Conservation (phyloP, 495 filamentous ascomycete species). For the Penicillium tannophilum region DNA sequence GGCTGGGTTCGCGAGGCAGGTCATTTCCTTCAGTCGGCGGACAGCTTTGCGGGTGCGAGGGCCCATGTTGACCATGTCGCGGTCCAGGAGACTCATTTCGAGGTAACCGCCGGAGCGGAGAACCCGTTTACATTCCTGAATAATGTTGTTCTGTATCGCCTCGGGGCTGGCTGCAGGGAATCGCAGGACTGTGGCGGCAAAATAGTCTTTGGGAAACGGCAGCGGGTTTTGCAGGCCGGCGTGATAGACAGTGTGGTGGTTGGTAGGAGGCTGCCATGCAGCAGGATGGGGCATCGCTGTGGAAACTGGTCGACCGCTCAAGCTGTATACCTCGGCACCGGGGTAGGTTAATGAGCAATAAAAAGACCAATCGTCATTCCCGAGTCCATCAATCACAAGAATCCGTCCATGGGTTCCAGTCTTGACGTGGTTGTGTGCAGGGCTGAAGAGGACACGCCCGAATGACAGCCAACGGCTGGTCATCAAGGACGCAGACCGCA, state of each 20-base stretch:
- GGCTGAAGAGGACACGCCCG: slow-evolving; percentile 91
- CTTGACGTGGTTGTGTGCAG: slow-evolving; percentile 78
- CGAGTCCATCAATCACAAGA: slow-evolving; percentile 89
- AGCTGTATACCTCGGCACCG: slow-evolving; percentile 80
- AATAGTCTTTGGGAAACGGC: slow-evolving; percentile 85
- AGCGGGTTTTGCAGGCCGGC: slow-evolving; percentile 66
- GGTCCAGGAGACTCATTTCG: slow-evolving; percentile 81
- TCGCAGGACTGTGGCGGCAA: slow-evolving; percentile 82
- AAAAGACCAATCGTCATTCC: slow-evolving; percentile 95
- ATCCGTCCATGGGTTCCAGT: slow-evolving; percentile 62
- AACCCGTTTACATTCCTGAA: slow-evolving; percentile 88
- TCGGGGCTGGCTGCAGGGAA: slow-evolving; percentile 81
- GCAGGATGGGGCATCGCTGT: slow-evolving; percentile 39
- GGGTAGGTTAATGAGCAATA: slow-evolving; percentile 94
- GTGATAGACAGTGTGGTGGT: slow-evolving; percentile 84
- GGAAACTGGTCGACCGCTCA: slow-evolving; percentile 36
- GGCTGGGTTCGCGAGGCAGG: slow-evolving; percentile 62
- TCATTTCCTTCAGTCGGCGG: slow-evolving; percentile 73
- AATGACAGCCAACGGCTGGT: slow-evolving; percentile 90
- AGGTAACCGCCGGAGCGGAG: slow-evolving; percentile 88
- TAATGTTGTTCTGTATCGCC: slow-evolving; percentile 70
- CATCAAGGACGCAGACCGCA: slow-evolving; percentile 78
- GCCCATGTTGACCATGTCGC: slow-evolving; percentile 88
- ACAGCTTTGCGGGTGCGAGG: slow-evolving; percentile 73
- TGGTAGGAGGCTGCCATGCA: slow-evolving; percentile 65